A percentile compares a stretch with the other conserved stretches of the same genome.
These are phyloP conservation scores for Amylocystis lapponica DNA, from an alignment of 768 basidiomycete genomes.

Conservation along the genomic window DNA sequence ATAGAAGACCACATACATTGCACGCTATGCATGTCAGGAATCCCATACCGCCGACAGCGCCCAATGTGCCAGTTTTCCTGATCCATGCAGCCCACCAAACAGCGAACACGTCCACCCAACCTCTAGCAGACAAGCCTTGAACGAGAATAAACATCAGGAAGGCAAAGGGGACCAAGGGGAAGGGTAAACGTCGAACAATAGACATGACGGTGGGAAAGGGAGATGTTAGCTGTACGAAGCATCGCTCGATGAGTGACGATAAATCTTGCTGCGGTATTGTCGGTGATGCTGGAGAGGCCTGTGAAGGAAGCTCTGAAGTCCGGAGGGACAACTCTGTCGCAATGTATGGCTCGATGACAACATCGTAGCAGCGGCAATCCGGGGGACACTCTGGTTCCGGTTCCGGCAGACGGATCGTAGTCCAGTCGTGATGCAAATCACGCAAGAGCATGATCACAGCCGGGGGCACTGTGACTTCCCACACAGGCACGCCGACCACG, in stretches of 20 bases:
- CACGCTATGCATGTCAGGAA: slow-evolving; percentile 69
- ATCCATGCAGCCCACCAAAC: slow-evolving; percentile 53
- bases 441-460: slow-evolving; percentile 65
- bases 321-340: slow-evolving; percentile 2
- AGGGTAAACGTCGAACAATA: slow-evolving; percentile 64
- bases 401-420: neutral
- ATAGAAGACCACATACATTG: slow-evolving; percentile 37
- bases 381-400: too few species aligned
- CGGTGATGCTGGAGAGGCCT: neutral
- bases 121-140: slow-evolving; percentile 71
- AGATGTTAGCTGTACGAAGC: slow-evolving; percentile 14
- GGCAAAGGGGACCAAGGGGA: slow-evolving; percentile 83
- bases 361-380: neutral
- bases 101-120: slow-evolving; percentile 86
- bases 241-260: slow-evolving; percentile 5
- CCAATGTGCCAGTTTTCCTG: slow-evolving; percentile 27
- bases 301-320: neutral
- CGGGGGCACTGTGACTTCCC: slow-evolving; percentile 81
- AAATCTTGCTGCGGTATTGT: slow-evolving; percentile 3
- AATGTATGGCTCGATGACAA: slow-evolving; percentile 5
- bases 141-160: slow-evolving; percentile 95
- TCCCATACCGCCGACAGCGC: slow-evolving; percentile 48
- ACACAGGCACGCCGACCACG: slow-evolving; percentile 73
- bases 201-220: slow-evolving; percentile 69
- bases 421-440: slow-evolving; percentile 45